Conservation (phyloP, 148 eudicot genomes). For the Rhododendron vialii region DNA sequence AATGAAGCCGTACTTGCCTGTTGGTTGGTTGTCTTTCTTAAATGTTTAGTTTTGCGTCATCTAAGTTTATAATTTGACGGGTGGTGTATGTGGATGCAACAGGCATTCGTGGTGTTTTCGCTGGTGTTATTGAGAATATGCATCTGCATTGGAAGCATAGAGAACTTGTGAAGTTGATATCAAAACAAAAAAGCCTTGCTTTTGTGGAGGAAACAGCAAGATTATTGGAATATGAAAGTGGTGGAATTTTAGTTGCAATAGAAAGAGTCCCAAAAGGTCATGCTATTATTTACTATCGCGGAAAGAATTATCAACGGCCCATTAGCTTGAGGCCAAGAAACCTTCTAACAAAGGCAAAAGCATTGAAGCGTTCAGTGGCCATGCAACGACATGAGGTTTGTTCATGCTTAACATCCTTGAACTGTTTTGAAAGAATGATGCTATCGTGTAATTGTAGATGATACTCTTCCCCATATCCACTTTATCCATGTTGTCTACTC, state of each 20-base stretch:
- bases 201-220: constrained; percentile 95
- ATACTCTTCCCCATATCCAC: constrained; percentile 1
- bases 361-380: constrained; percentile 83
- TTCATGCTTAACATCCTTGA: neutral
- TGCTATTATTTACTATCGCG: constrained; percentile 89
- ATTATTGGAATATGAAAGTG: constrained; percentile 88
- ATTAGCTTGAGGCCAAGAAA: constrained; percentile 81
- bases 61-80: neutral
- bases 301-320: constrained; percentile 93
- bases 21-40: constrained; percentile 50
- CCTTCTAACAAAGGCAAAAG: constrained; percentile 87
- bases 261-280: constrained; percentile 89
- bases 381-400: constrained; percentile 95
- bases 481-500: neutral
- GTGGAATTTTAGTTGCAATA: constrained; percentile 82
- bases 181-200: constrained; percentile 75
- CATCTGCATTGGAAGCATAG: constrained; percentile 99
- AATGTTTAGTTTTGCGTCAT: neutral
- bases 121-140: constrained; percentile 99
- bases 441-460: neutral
- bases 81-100: constrained; percentile 21
- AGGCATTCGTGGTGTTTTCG: constrained; percentile 98
- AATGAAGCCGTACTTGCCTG: constrained; percentile 96
- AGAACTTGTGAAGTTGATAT: constrained; percentile 92
- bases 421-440: constrained; percentile 2